Percentiles rank a stretch among this genome's conserved stretches.
Conservation (phyloP, 2,329 filamentous ascomycete genomes). For the Calonectria naviculata region DNA sequence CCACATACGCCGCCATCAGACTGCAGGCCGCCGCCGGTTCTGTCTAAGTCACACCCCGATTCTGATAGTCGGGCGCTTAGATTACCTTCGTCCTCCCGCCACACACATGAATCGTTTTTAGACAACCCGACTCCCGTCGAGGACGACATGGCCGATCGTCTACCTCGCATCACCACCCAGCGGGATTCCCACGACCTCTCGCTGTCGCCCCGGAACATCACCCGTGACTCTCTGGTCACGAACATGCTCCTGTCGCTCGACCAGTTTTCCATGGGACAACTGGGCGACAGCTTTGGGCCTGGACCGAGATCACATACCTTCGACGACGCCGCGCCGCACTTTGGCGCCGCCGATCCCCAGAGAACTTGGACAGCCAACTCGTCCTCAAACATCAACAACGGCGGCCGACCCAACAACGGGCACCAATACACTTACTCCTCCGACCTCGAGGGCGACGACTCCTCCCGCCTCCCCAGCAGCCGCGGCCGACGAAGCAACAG, state of each 20-base stretch:
- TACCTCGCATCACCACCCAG: constrained; percentile 42
- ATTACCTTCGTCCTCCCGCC: constrained; percentile 31
- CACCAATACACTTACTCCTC: constrained; percentile 69
- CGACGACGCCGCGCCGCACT: constrained; percentile 39
- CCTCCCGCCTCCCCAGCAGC: constrained; percentile 63
- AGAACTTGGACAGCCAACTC: constrained; percentile 45
- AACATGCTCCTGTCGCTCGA: constrained; percentile 96
- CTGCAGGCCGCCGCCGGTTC: constrained; percentile 25
- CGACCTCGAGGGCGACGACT: constrained; percentile 68
- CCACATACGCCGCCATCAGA: constrained; percentile 34
- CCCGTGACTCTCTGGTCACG: constrained; percentile 90
- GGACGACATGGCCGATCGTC: constrained; percentile 42
- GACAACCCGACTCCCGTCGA: constrained; percentile 44
- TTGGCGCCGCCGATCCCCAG: constrained; percentile 46
- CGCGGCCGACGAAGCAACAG: constrained; percentile 81
- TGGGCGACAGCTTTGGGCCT: constrained; percentile 39
- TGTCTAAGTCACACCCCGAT: constrained; percentile 37
- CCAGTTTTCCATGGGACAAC: constrained; percentile 73
- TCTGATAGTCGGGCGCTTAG: constrained; percentile 41
- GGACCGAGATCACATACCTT: constrained; percentile 41
- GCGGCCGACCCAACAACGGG: constrained; percentile 42
- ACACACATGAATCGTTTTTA: constrained; percentile 44
- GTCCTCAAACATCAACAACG: constrained; percentile 30
- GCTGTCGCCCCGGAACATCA: constrained; percentile 79
- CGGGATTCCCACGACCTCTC: constrained; percentile 88